Base-by-base conservation (phyloP, 768 basidiomycete genomes). In the Macrolepiota fuliginosa region DNA sequence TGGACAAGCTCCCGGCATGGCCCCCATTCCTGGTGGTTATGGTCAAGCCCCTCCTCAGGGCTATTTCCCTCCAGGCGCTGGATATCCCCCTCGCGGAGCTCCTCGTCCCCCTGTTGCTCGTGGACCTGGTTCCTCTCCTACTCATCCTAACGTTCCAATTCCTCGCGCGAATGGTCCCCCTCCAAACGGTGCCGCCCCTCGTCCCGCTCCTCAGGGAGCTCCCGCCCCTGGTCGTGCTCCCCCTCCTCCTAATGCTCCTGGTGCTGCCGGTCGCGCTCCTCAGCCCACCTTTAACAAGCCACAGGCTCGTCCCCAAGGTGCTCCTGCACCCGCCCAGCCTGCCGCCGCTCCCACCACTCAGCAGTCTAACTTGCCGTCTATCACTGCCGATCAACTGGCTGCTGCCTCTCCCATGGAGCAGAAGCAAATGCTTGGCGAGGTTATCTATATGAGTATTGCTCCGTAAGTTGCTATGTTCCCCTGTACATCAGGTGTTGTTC, bases 381-480 rank as follows among this genome's bases (percentile, higher is more conserved):
- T 85, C 64, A 79, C 79, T 40, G 69, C 82, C 56, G 71, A 81
- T 62, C 82, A 82, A 19, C 79, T 81, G 46, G 77, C 88, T 24
- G 75, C 78, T 62, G 83, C 92, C 62, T 86, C 84, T 52, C 78
- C 92, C 22, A 81, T 87, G 69, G 96, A 98, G 76, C 95, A 98
- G 85, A 99, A 99, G 83, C 97, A 99, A 76, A 94, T 98, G 90
- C 83, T 99, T 52, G 97, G 97, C 67, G 97, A 99, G 78, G 86
- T 91, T 54, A 87, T 98, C 67, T 98, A 98, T 79, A 89, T 96
- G 84, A 90, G 86, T 72, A 96, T 98, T 66, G 84, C 81, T 61
- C 71, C 76, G 91, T 94, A 79, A 73, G 92, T 83, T 40, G 61
- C 58, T 36, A 39, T 42, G 11, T 62, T 53, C 58, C 11, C 24